These are phyloP conservation scores for Dryadomyces sulphureus DNA, from an alignment of 2,329 filamentous ascomycete species.

Conservation along the genomic window DNA sequence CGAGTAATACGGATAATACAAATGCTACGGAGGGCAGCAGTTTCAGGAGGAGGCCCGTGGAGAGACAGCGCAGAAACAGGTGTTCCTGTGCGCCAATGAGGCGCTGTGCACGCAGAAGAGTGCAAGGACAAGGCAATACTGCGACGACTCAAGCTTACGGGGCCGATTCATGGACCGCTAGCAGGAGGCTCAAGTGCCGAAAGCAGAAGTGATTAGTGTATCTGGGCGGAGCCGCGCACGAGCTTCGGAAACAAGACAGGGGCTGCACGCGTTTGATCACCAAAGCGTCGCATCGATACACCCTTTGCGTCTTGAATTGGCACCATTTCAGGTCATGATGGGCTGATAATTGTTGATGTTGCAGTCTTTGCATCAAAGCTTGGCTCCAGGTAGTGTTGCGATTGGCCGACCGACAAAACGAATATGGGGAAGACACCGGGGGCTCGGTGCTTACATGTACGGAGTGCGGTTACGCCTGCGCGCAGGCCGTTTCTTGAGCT, in stretches of 20 bases:
- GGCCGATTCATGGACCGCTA: too few species aligned
- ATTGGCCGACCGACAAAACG: background rate
- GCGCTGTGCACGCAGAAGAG: background rate
- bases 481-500: background rate
- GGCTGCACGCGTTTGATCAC: background rate
- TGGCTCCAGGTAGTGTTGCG: background rate
- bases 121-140: background rate
- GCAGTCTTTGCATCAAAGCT: background rate
- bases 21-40: background rate
- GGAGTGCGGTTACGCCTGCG: too few species aligned
- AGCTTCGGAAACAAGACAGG: background rate
- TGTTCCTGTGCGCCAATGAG: too few species aligned
- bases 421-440: background rate
- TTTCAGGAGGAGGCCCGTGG: background rate
- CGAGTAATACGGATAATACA: too few species aligned
- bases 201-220: too few species aligned
- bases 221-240: too few species aligned
- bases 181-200: too few species aligned
- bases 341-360: slow-evolving; percentile 3
- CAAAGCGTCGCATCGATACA: background rate
- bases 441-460: background rate
- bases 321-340: slow-evolving; percentile 7
- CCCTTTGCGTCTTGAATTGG: slow-evolving; percentile 5
- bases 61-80: background rate
- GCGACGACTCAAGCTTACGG: background rate